These are phyloP conservation scores for Plasmodium vivax DNA, from an alignment of 169 alveolate species.

Conservation along the genomic window DNA sequence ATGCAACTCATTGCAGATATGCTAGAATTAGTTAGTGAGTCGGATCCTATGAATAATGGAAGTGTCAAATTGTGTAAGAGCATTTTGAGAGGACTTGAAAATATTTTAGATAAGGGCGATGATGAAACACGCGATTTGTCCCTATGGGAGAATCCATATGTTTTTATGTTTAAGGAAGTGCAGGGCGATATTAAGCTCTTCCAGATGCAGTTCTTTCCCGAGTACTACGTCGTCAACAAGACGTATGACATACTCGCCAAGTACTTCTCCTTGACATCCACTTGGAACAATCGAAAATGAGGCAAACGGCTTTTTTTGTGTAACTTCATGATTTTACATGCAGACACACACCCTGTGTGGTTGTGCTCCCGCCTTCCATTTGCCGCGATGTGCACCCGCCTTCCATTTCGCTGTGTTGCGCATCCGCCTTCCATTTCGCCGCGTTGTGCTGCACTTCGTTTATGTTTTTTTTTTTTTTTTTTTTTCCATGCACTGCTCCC, in stretches of 20 bases:
- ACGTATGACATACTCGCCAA: constrained; percentile 82
- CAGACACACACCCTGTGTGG: not conserved
- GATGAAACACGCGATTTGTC: constrained; percentile 83
- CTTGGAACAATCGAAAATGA: constrained; percentile 75
- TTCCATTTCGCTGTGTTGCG: not conserved
- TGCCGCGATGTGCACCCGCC: not conserved
- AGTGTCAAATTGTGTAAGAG: constrained; percentile 88
- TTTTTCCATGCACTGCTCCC: constrained; percentile 1
- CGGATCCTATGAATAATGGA: constrained; percentile 88
- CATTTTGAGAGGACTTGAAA: constrained; percentile 87
- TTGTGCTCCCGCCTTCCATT: not conserved
- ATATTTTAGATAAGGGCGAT: constrained; percentile 86
- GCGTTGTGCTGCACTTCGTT: not conserved
- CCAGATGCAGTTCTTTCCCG: constrained; percentile 85
- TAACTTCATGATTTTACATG: not conserved
- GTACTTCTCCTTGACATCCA: constrained; percentile 72
- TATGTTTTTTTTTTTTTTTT: not conserved
- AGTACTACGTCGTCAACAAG: constrained; percentile 81
- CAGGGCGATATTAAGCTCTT: constrained; percentile 82
- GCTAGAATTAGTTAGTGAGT: constrained; percentile 87
- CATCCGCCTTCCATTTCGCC: not conserved
- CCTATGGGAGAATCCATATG: constrained; percentile 89
- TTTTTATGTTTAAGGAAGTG: constrained; percentile 84
- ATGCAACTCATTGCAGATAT: constrained; percentile 86
- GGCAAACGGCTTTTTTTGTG: not conserved